Conservation (phyloP, 1,284 basidiomycete species). For the Phellopilus nigrolimitatus region DNA sequence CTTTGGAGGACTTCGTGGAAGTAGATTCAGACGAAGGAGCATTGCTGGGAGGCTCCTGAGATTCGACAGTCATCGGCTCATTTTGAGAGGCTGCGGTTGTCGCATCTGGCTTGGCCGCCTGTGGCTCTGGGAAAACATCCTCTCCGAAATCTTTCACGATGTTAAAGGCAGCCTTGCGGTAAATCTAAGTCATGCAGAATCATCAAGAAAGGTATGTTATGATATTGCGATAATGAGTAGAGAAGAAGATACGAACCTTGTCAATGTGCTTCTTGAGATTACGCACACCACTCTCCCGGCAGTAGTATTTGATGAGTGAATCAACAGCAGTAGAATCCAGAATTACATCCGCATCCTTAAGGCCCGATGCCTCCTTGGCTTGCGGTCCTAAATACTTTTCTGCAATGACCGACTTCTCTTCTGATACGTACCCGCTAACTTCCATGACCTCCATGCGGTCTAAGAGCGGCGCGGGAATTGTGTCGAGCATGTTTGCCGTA, state of each 20-base stretch:
- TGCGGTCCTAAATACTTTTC: conserved; percentile 90
- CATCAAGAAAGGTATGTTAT: conserved; percentile 11
- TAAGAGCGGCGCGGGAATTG: conserved; percentile 92
- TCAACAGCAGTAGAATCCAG: conserved; percentile 82
- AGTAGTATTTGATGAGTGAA: conserved; percentile 93
- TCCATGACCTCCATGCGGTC: conserved; percentile 98
- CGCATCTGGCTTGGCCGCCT: conserved; percentile 38
- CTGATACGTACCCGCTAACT: conserved; percentile 94
- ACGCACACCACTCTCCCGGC: conserved; percentile 92
- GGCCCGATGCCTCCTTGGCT: conserved; percentile 87
- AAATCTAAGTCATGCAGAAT: conserved; percentile 71
- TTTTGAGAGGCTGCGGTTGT: conserved; percentile 23
- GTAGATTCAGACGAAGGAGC: conserved; percentile 29
- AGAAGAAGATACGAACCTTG: conserved; percentile 52
- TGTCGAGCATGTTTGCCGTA: conserved; percentile 93
- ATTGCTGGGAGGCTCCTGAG: conserved; percentile 32
- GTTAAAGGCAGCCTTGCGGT: conserved; percentile 93
- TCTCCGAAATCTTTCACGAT: conserved; percentile 93
- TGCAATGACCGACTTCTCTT: conserved; percentile 94
- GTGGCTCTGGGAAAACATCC: conserved; percentile 75
- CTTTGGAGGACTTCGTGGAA: conserved; percentile 17
- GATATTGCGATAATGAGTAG: neutral
- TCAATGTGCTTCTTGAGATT: conserved; percentile 96
- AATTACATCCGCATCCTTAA: conserved; percentile 79
- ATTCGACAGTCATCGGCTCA: conserved; percentile 27